Conservation (phyloP, 768 basidiomycete species). For the Auricularia cornea region DNA sequence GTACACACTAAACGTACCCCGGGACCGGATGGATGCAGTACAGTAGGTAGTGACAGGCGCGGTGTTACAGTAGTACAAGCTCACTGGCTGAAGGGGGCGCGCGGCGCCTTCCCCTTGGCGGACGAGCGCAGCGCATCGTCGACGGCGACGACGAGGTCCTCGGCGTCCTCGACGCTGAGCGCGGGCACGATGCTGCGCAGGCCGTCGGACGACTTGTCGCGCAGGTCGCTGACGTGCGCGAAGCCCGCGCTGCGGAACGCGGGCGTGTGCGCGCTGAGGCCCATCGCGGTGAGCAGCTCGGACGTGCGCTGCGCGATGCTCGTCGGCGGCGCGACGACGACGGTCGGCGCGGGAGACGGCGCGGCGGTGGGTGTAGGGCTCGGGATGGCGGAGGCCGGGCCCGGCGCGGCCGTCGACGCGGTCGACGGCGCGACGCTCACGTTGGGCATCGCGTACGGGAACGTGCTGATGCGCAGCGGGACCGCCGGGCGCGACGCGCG, state of each 20-base stretch:
- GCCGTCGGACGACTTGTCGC: not conserved
- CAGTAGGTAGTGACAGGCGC: not conserved
- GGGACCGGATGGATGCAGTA: not conserved
- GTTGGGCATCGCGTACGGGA: not conserved
- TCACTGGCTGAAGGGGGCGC: not conserved
- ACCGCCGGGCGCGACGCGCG: not conserved
- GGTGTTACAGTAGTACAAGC: not conserved
- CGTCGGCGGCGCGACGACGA: not conserved
- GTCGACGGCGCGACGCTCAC: not conserved
- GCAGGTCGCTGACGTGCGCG: not conserved
- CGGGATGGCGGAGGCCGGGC: not conserved
- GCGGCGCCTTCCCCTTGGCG: not conserved
- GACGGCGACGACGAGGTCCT: not conserved
- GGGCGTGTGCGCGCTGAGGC: not conserved
- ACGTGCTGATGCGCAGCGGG: not conserved
- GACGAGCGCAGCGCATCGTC: not conserved
- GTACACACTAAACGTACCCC: not conserved
- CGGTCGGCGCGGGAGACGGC: not conserved
- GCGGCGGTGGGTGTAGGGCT: not conserved
- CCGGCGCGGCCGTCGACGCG: not conserved
- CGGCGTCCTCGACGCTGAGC: not conserved
- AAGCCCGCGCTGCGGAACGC: not conserved
- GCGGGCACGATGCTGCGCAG: not conserved
- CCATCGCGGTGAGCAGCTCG: not conserved
- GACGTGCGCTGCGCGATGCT: not conserved